These are phyloP conservation scores for Hydnomerulius pinastri DNA, from an alignment of 768 basidiomycete species.

Conservation along the genomic window DNA sequence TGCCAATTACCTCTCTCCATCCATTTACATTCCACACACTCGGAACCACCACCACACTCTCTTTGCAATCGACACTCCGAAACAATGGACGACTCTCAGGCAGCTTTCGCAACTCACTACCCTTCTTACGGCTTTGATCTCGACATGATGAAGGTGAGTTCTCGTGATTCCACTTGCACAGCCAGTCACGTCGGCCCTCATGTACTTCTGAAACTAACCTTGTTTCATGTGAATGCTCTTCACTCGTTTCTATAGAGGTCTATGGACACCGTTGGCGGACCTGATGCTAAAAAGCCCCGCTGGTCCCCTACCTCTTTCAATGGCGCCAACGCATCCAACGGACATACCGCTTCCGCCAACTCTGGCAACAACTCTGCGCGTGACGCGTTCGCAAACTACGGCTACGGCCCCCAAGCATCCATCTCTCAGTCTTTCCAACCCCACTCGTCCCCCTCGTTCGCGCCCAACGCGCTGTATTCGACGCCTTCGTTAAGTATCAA, in stretches of 20 bases:
- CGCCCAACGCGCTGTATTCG: constrained; percentile 66
- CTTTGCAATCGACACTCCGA: constrained; percentile 20
- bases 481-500: constrained; percentile 72
- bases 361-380: constrained; percentile 45
- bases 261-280: constrained; percentile 80
- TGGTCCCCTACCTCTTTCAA: constrained; percentile 73
- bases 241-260: constrained; percentile 59
- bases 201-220: constrained; percentile 1
- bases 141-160: constrained; percentile 88
- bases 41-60: constrained; percentile 25
- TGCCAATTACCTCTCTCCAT: constrained; percentile 49
- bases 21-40: constrained; percentile 35
- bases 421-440: constrained; percentile 55
- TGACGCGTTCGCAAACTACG: constrained; percentile 84
- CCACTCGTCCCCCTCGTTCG: constrained; percentile 49
- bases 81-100: constrained; percentile 74
- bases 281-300: constrained; percentile 87
- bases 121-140: constrained; percentile 75
- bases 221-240: constrained; percentile 4
- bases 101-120: constrained; percentile 70
- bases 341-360: constrained; percentile 38
- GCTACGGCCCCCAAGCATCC: constrained; percentile 76
- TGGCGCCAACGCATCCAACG: constrained; percentile 35
- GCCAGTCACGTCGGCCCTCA: constrained; percentile 2
- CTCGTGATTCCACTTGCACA: not conserved